Percentiles rank a stretch among this genome's conserved stretches.
phyloP scores from a whole-genome alignment of 1,284 basidiomycete species.

The Phylloporus gajari region DNA sequence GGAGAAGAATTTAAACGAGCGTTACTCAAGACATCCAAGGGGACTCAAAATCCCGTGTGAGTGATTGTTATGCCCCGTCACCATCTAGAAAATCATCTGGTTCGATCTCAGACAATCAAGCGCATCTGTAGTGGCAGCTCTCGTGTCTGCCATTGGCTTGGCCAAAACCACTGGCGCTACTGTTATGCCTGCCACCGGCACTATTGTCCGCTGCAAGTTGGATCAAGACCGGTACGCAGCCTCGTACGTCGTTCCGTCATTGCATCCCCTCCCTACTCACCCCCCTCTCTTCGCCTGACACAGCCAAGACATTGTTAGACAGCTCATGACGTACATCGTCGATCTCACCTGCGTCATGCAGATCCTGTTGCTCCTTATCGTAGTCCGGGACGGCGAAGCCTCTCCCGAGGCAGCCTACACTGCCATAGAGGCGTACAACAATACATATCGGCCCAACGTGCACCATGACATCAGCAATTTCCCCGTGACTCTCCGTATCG shows the following conservation, averaged over 20 bases:
- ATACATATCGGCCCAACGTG: neutral
- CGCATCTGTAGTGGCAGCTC: too few species aligned
- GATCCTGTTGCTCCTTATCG: conserved; percentile 9
- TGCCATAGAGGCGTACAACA: neutral
- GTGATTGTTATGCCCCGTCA: too few species aligned
- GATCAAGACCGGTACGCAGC: neutral
- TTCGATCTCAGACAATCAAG: too few species aligned
- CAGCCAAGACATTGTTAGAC: neutral
- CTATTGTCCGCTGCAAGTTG: neutral
- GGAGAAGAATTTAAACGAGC: too few species aligned
- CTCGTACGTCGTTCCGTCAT: neutral
- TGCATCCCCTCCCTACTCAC: neutral
- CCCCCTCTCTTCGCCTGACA: neutral
- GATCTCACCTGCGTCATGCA: conserved; percentile 21
- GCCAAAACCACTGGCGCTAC: too few species aligned
- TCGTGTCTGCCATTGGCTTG: neutral
- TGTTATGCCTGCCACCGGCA: neutral
- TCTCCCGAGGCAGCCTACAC: neutral
- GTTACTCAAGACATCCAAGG: neutral
- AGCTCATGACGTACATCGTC: conserved; percentile 18
- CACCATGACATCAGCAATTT: conserved; percentile 1
- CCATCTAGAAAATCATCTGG: too few species aligned
- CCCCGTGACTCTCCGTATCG: neutral
- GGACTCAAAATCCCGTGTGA: neutral
- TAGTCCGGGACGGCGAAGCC: neutral